Base-by-base conservation (phyloP, 371 early-diverging fungal species). In the Gilbertella persicaria region DNA sequence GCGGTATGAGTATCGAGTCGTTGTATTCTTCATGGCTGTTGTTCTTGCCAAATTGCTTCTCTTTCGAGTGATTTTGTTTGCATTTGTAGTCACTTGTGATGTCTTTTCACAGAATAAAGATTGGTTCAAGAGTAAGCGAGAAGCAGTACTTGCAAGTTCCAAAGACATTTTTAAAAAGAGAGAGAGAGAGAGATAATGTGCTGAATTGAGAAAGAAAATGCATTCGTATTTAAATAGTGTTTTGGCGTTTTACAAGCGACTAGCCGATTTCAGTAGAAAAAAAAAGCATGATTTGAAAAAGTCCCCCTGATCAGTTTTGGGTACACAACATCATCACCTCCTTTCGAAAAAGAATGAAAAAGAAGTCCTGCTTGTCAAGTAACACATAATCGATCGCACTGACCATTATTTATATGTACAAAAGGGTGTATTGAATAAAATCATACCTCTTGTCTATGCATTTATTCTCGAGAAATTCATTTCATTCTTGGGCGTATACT, bases 1-100 rank as follows among this genome's bases (percentile, higher is more conserved):
- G 33, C 64, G 62, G 44, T 73, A 76, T n/a, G 68, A 52, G 24
- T 39, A 28, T 29, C 20, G 39, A 17, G 12, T 38, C 17, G 45
- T 26, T 35, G 26, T 29, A 26, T 13, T 45, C 21, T 10, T 20
- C 19, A 13, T 51, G 12, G 21, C 42, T 36, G 17, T 25, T 25
- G 29, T 38, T 17, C n/a, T 29, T 5, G 50, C 5, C 5, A 8
- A 8, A 55, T 35, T 41, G 28, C 7, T 33, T 56, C n/a, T 39
- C 51, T 20, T 37, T 61, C 25, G 38, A 24, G 24, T n/a, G n/a
- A n/a, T 30, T 40, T 19, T 30, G 41, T 35, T 45, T 41, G 5
- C 49, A 26, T 8, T 25, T 38, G 17, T 44, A 39, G 14, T 29
- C n/a, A n/a, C n/a, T n/a, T n/a, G n/a, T 36, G 23, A 39, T 38